These are phyloP conservation scores for Trichosanthes truncata DNA, from an alignment of 306 rosid species.

Conservation along the genomic window DNA sequence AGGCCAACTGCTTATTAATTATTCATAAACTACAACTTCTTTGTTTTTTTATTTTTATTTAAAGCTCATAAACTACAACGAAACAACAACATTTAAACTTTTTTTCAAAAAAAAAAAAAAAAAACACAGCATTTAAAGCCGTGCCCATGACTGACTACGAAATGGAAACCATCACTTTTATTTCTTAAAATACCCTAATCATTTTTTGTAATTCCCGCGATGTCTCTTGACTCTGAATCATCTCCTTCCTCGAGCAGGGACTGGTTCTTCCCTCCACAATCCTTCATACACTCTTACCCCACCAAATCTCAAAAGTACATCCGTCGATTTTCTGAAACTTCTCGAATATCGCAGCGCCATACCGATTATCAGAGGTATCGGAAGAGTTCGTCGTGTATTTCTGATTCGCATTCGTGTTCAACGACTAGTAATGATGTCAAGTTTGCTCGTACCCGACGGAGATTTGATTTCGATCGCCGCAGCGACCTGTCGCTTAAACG, in stretches of 20 bases:
- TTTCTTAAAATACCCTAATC: neutral
- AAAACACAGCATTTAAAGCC: too few relatives aligned
- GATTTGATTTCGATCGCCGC: slow-evolving; percentile 29
- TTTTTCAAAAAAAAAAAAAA: too few relatives aligned
- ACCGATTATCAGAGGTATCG: slow-evolving; percentile 12
- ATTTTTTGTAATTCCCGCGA: neutral
- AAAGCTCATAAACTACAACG: neutral
- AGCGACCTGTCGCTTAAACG: neutral
- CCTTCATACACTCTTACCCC: slow-evolving; percentile 31
- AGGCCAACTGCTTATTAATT: too few relatives aligned
- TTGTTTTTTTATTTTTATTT: too few relatives aligned
- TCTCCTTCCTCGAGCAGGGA: slow-evolving; percentile 44
- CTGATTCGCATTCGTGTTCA: slow-evolving; percentile 10
- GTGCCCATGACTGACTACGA: neutral
- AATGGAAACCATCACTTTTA: neutral
- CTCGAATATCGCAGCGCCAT: slow-evolving; percentile 20
- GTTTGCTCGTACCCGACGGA: slow-evolving; percentile 33
- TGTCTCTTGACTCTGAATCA: slow-evolving; percentile 40
- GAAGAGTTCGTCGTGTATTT: neutral
- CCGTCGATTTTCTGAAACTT: slow-evolving; percentile 39
- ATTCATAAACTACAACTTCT: neutral
- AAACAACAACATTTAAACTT: too few relatives aligned
- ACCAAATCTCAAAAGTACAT: slow-evolving; percentile 21
- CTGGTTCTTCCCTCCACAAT: slow-evolving; percentile 80
- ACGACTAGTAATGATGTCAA: slow-evolving; percentile 6